These are phyloP conservation scores for Pyrus pyrifolia DNA, from an alignment of 306 rosid genomes.

Conservation along the genomic window DNA sequence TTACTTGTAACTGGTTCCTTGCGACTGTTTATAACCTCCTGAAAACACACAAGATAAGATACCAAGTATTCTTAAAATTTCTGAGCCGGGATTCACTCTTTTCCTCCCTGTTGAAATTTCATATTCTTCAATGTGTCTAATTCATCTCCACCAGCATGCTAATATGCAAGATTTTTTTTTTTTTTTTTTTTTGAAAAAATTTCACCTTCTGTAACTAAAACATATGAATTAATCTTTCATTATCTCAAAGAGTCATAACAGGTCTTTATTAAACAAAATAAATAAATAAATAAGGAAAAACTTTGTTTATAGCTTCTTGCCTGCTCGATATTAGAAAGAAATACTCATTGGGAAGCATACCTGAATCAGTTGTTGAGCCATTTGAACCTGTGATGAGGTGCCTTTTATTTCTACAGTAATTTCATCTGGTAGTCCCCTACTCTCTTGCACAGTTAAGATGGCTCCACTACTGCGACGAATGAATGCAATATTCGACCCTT, in stretches of 20 bases:
- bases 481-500: slow-evolving; percentile 84
- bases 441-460: slow-evolving; percentile 83
- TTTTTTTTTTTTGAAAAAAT: not conserved
- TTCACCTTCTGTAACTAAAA: not conserved
- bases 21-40: slow-evolving; percentile 69
- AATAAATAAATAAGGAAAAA: not conserved
- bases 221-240: not conserved
- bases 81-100: not conserved
- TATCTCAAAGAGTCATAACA: not conserved
- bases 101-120: not conserved
- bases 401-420: slow-evolving; percentile 93
- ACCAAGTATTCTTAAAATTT: not conserved
- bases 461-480: slow-evolving; percentile 94
- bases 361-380: slow-evolving; percentile 91
- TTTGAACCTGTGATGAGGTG: slow-evolving; percentile 79
- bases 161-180: not conserved
- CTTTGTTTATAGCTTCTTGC: not conserved
- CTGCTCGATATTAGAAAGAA: not conserved
- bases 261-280: not conserved
- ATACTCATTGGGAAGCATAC: slow-evolving; percentile 22
- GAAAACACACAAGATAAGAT: slow-evolving; percentile 23
- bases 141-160: not conserved
- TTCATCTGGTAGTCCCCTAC: slow-evolving; percentile 81
- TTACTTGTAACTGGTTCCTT: slow-evolving; percentile 55
- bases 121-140: not conserved